Conservation (phyloP, 2,329 filamentous ascomycete genomes). For the Microcyclospora pomicola region DNA sequence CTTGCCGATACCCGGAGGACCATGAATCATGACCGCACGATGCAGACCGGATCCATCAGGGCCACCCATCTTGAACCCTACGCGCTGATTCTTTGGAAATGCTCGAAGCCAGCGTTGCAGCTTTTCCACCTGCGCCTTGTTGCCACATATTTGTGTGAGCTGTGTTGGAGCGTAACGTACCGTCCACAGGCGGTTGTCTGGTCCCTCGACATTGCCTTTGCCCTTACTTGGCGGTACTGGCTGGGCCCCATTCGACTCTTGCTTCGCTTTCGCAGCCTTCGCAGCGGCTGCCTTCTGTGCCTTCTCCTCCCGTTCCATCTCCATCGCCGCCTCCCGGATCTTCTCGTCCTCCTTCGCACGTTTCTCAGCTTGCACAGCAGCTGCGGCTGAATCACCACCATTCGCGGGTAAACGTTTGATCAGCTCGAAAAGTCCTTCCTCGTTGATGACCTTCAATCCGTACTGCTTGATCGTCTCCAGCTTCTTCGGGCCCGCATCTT, state of each 20-base stretch:
- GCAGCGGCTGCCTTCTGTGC: slow-evolving; percentile 27
- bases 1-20: slow-evolving; percentile 92
- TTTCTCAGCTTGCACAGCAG: slow-evolving; percentile 73
- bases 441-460: slow-evolving; percentile 82
- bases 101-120: slow-evolving; percentile 75
- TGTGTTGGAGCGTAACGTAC: slow-evolving; percentile 85
- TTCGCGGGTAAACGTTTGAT: slow-evolving; percentile 70
- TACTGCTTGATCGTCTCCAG: slow-evolving; percentile 69
- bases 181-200: slow-evolving; percentile 67
- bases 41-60: slow-evolving; percentile 71
- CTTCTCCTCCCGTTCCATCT: slow-evolving; percentile 70
- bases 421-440: slow-evolving; percentile 78
- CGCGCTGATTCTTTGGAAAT: slow-evolving; percentile 67
- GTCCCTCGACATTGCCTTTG: slow-evolving; percentile 24
- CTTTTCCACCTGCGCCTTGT: slow-evolving; percentile 79
- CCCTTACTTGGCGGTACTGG: slow-evolving; percentile 22
- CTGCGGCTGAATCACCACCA: slow-evolving; percentile 77
- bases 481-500: slow-evolving; percentile 87
- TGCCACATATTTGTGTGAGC: slow-evolving; percentile 82
- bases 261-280: slow-evolving; percentile 22
- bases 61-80: slow-evolving; percentile 68
- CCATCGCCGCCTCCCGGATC: slow-evolving; percentile 61
- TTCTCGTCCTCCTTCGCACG: slow-evolving; percentile 73
- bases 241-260: slow-evolving; percentile 27
- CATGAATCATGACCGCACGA: slow-evolving; percentile 87